A percentile compares a stretch with the other conserved stretches of the same genome.
These are phyloP conservation scores for Irpex sp. DNA, from an alignment of 1,284 basidiomycete genomes.

Conservation along the genomic window DNA sequence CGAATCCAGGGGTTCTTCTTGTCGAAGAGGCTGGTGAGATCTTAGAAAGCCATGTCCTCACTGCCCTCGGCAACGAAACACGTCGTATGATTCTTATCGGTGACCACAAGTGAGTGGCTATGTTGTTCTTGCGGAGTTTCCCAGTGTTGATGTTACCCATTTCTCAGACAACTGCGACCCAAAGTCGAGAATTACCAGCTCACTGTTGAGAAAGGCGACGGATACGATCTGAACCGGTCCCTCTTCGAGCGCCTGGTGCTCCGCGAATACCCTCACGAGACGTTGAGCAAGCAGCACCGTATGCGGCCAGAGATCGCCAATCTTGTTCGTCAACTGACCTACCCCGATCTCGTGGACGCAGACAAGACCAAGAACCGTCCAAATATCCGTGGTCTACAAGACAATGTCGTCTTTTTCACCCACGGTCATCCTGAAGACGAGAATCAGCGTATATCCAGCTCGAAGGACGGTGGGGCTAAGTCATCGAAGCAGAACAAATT, in stretches of 20 bases:
- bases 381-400: conserved; percentile 47
- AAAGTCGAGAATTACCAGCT: conserved; percentile 56
- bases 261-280: conserved; percentile 56
- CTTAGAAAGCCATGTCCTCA: conserved; percentile 61
- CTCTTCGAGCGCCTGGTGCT: conserved; percentile 66
- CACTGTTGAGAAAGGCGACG: conserved; percentile 62
- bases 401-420: conserved; percentile 58
- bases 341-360: conserved; percentile 59
- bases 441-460: conserved; percentile 35
- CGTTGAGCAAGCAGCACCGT: conserved; percentile 55
- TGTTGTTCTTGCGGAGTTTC: conserved; percentile 16
- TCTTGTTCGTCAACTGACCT: conserved; percentile 55
- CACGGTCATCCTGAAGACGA: conserved; percentile 57
- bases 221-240: conserved; percentile 60
- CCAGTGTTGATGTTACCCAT: conserved; percentile 3
- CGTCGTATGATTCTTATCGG: conserved; percentile 61
- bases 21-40: conserved; percentile 74
- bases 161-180: conserved; percentile 55
- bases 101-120: conserved; percentile 56
- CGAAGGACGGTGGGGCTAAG: conserved; percentile 39
- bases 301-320: conserved; percentile 69
- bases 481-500: conserved; percentile 56
- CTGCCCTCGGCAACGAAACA: conserved; percentile 44
- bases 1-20: conserved; percentile 46
- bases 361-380: conserved; percentile 43